Evolutionary conservation across 148 eudicot genomes (phyloP), one percentile per base, ranked within the genome.

Genomic region (Arctostaphylos glauca): DNA sequence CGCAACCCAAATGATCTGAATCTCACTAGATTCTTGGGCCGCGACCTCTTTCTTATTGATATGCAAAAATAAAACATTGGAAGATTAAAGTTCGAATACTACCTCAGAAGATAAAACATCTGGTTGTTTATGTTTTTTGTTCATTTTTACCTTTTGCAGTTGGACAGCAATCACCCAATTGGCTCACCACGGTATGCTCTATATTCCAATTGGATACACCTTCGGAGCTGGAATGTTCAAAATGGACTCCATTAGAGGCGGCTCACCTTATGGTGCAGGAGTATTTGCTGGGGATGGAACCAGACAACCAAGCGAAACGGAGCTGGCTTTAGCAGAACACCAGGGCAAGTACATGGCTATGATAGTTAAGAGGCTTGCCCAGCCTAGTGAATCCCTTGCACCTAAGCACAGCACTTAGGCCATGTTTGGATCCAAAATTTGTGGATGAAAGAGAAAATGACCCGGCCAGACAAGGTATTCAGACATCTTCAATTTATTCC

Each of bases 181-280:
- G 85, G 93, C 89, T 38, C 96, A 93, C 86, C 96, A 91, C 21
- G 96, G 96, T 16, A 91, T 93, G 96, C 88, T 93, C 23, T 93
- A 89, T 77, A 93, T 93, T 80, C 96, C 94, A 2, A 82, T 91
- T 31, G 95, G 95, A 43, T 92, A 92, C 82, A 92, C 95, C 18
- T 92, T 92, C 68, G 95, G 95, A 60, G 93, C 94, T 12, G 94
- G 96, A 49, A 93, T 93, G 96, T 93, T 93, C 82, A 89, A 85
- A 87, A 89, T 93, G 94, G 96, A 93, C 76, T 56, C 90, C 19
- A 88, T 89, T 71, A 87, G 91, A 88, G 96, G 96, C 31, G 96
- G 96, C 50, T 85, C 93, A 3, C 94, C 96, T n/a, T 93, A 93
- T 56, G 96, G 96, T 77, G 94, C 94, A 19, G 96, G 94, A 80